Conservation (phyloP, 2,329 filamentous ascomycete species). For the Colletotrichum tropicicola region DNA sequence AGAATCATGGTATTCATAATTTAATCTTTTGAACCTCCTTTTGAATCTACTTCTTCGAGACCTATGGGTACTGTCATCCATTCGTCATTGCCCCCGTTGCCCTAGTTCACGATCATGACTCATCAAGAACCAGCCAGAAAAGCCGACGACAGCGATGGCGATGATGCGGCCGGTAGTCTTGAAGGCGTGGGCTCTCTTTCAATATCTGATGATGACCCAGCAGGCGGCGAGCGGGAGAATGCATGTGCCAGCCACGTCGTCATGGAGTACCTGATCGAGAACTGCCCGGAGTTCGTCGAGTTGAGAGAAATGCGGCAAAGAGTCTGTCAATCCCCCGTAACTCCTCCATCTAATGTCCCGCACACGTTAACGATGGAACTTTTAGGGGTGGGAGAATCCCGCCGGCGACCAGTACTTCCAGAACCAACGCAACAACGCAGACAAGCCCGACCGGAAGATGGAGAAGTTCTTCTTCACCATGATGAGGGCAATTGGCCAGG, state of each 20-base stretch:
- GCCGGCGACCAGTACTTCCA: slow-evolving; percentile 53
- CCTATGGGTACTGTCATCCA: no score
- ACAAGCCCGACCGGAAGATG: slow-evolving; percentile 37
- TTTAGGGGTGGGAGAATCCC: slow-evolving; percentile 54
- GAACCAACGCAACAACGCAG: slow-evolving; percentile 46
- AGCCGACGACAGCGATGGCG: background rate
- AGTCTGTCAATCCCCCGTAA: background rate
- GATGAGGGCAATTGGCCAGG: slow-evolving; percentile 52
- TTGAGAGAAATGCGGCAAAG: background rate
- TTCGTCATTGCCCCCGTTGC: no score
- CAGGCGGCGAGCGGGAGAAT: background rate
- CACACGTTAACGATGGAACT: background rate
- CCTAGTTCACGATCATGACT: background rate
- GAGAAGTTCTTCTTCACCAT: slow-evolving; percentile 46
- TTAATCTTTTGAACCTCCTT: no score
- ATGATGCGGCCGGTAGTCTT: background rate
- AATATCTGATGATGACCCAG: background rate
- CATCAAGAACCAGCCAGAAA: background rate
- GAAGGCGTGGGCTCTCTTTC: background rate
- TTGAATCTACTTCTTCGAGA: no score
- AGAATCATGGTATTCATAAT: no score
- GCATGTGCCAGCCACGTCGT: background rate
- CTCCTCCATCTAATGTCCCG: background rate
- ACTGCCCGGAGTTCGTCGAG: background rate
- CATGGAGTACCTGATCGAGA: background rate